Conservation (phyloP, 306 rosid genomes). For the Dicorynia guianensis region DNA sequence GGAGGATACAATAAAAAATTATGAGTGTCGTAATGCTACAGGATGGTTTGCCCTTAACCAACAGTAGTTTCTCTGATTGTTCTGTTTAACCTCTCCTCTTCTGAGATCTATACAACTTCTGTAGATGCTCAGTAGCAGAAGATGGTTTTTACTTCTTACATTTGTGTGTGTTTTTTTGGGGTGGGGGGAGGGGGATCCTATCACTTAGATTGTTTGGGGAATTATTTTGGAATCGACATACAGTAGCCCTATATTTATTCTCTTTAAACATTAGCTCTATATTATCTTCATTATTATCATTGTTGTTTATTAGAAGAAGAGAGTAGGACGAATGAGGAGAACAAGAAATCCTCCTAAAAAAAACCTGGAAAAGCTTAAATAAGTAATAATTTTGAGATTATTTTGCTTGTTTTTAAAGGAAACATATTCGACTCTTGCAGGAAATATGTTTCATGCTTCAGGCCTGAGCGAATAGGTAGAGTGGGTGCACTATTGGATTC, state of each 20-base stretch:
- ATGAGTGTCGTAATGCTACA: constrained; percentile 65
- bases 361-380: background rate
- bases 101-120: no score
- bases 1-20: constrained; percentile 85
- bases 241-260: background rate
- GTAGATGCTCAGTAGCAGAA: no score
- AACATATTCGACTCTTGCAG: constrained; percentile 52
- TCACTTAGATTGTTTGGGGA: no score
- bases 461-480: constrained; percentile 76
- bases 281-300: background rate
- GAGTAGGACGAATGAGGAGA: background rate
- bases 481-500: constrained; percentile 73
- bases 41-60: constrained; percentile 75
- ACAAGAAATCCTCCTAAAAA: background rate
- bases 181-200: no score
- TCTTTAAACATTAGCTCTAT: background rate
- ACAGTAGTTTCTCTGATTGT: constrained; percentile 13
- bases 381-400: background rate
- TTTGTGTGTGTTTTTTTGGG: no score
- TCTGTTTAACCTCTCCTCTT: background rate
- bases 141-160: no score
- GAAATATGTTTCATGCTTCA: constrained; percentile 84
- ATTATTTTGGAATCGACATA: constrained; percentile 16
- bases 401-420: constrained; percentile 11
- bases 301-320: background rate